Conservation (phyloP, 331 rosid genomes). For the Malus hybrid region DNA sequence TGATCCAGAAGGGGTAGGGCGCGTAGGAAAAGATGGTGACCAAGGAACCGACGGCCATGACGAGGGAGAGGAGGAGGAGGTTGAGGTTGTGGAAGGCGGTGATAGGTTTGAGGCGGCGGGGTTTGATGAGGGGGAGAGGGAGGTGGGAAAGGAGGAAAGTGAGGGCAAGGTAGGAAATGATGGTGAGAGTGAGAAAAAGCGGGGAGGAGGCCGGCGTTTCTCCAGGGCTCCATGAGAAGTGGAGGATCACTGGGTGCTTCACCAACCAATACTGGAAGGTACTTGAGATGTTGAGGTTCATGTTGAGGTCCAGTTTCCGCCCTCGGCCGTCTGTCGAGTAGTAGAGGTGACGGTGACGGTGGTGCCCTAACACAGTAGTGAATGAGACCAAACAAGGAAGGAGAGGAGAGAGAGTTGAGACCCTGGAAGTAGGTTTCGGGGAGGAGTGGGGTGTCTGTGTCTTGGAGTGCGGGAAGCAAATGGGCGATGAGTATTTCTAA, state of each 20-base stretch:
- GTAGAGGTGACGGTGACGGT: not conserved
- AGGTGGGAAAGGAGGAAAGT: conserved; percentile 42
- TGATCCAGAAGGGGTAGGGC: conserved; percentile 28
- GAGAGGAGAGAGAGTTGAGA: not conserved
- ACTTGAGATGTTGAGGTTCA: conserved; percentile 8
- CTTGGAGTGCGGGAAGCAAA: not conserved
- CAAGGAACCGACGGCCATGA: conserved; percentile 47
- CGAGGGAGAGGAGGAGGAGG: conserved; percentile 56
- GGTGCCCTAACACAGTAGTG: not conserved
- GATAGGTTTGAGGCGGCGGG: conserved; percentile 38
- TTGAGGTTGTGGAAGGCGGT: conserved; percentile 48
- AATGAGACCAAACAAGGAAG: not conserved
- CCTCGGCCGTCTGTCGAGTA: not conserved
- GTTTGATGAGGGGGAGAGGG: conserved; percentile 34
- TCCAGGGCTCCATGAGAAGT: conserved; percentile 60
- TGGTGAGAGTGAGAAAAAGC: conserved; percentile 31
- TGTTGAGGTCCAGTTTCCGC: not conserved
- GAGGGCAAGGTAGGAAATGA: conserved; percentile 44
- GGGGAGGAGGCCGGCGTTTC: conserved; percentile 43
- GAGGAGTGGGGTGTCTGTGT: not conserved
- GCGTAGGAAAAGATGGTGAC: conserved; percentile 40
- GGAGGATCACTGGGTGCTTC: conserved; percentile 43
- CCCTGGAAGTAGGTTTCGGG: not conserved
- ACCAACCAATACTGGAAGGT: conserved; percentile 54
- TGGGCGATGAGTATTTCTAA: not conserved